Base-by-base conservation (phyloP, 345 rosid species). In the Eucalyptus camaldulensis region DNA sequence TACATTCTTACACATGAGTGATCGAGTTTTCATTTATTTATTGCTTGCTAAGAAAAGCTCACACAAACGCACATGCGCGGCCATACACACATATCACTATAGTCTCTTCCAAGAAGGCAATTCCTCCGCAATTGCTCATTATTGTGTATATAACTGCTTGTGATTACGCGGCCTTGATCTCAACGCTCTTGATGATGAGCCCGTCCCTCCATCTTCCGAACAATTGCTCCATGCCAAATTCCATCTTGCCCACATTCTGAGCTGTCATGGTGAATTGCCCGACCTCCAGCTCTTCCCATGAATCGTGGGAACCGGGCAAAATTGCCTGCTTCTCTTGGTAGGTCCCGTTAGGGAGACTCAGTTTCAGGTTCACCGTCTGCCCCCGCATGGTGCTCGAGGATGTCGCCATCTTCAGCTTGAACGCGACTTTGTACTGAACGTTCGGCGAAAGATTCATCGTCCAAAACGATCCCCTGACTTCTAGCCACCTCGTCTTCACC, bases 371-470 rank as follows among this genome's bases (percentile, higher is more conserved):
- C 31, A 87, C 69, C 3, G 50, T 0, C 69, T 54, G 49, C 17
- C 31, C 72, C 14, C 27, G 14, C 88, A 87, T 37, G 44, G 1
- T 9, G 81, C 80, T n/a, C 9, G 9, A 4, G 72, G 22, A 0
- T 16, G 21, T 8, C 11, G 0, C 4, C 51, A 56, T 65, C 67
- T 13, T 87, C 72, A 16, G 49, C 72, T 0, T 0, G 25, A 87
- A 56, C 6, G 12, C 4, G n/a, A 87, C 72, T 33, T 31, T 37
- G 19, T 87, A 87, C 2, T 0, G 4, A 10, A 19, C 4, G 49
- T 24, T 40, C 72, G 44, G 72, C 72, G 60, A 47, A n/a, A 87
- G 72, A 24, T 87, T 56, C 49, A 33, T 65, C 8, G 88, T 54
- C 69, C 88, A 37, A 40, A 87, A 87, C 50, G n/a, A 45, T 10